Conservation (phyloP, 441 rosid genomes). For the Metrosideros polymorpha region DNA sequence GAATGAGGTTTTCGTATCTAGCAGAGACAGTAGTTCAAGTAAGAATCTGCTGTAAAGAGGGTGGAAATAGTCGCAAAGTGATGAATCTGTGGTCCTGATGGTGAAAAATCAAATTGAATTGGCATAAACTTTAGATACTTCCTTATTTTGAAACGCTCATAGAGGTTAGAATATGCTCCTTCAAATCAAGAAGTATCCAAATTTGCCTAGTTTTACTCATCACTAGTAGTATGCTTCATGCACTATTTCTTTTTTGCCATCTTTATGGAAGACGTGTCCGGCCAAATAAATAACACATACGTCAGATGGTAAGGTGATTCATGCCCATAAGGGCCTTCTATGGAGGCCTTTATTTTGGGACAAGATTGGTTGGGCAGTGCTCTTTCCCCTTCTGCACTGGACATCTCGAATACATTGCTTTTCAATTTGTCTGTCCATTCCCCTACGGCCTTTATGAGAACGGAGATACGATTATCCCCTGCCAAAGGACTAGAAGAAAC, state of each 20-base stretch:
- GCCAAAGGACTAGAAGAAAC: background rate
- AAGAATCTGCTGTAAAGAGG: background rate
- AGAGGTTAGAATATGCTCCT: background rate
- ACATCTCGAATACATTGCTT: background rate
- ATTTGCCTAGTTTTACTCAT: background rate
- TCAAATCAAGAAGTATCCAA: background rate
- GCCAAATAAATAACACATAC: background rate
- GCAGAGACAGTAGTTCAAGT: background rate
- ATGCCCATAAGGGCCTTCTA: background rate
- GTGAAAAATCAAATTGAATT: background rate
- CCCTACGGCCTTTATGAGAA: background rate
- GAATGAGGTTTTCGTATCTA: background rate
- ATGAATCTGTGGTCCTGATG: background rate
- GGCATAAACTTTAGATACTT: background rate
- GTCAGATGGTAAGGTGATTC: background rate
- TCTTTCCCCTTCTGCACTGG: background rate
- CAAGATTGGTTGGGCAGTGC: background rate
- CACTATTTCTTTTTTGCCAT: background rate
- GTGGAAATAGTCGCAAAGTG: background rate
- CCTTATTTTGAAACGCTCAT: background rate
- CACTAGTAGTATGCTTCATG: background rate
- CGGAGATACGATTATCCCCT: background rate
- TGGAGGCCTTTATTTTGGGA: background rate
- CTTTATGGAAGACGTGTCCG: background rate
- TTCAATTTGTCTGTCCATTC: background rate